Base-by-base conservation (phyloP, 139 green algal species). In the Marvania coccoides region DNA sequence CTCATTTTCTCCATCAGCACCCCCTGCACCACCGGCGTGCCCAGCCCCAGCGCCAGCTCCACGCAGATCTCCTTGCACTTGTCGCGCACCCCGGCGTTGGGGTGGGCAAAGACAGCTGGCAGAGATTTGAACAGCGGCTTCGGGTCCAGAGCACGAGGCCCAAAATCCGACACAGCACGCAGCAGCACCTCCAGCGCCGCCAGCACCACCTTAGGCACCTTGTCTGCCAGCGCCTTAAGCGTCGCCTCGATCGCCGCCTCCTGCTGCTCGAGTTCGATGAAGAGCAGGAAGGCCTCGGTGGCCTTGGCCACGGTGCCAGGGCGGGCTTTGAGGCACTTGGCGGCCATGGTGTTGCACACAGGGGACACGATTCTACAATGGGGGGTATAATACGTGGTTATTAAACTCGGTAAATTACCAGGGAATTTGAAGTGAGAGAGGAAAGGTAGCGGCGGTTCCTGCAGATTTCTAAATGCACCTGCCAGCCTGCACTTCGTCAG, bases 171-270 rank as follows among this genome's bases (percentile, higher is more conserved):
- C 56, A 90, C 55, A 0, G 76, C 72, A 14, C 77, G 61, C 3
- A 76, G 54, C 0, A 87, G 3, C 9, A 88, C 71, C 35, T 97
- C 86, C 42, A 96, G 47, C 1, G 83, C 78, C 15, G 86, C 87
- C 10, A 89, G 65, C 19, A 92, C 85, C 28, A 88, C 86, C 70
- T 97, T 97, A 5, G 90, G 88, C 37, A 96, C 83, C 76, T 97
- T 97, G 78, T 96, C 74, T 5, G 23, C 56, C 19, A 91, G 86
- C 0, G 79, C 86, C 37, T 83, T 87, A 0, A 91, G 45, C 36
- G 90, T 56, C 19, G 47, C 55, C 29, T 82, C 75, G 71, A 91
- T 63, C 70, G 78, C 26, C 8, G 31, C 10, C 15, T 24, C 57
- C 56, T 58, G 30, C 56, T 91, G 83, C 75, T 97, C 92, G 19